Conservation (phyloP, 805 yeast genomes). For the Hemisphaericaspora nanyangensis region DNA sequence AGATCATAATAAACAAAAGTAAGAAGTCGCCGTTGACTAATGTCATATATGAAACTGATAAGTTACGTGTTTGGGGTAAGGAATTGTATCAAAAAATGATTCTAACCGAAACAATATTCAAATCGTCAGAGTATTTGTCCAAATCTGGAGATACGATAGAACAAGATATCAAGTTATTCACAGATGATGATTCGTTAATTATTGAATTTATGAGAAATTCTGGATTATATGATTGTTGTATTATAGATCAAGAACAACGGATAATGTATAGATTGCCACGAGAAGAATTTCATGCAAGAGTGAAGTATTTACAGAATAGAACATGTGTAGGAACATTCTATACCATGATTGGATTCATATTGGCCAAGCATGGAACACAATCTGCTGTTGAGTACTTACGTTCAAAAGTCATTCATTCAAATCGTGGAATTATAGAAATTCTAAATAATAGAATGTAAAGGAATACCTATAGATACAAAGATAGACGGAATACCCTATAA, state of each 20-base stretch:
- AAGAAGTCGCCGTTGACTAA: neutral
- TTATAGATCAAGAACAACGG: constrained; percentile 1
- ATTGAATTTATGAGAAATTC: constrained; percentile 30
- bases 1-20: neutral
- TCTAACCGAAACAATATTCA: constrained; percentile 19
- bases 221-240: constrained; percentile 17
- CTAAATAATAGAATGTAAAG: neutral
- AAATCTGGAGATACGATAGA: constrained; percentile 24
- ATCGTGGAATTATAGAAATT: constrained; percentile 23
- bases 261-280: neutral
- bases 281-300: constrained; percentile 4
- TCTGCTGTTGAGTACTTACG: no score
- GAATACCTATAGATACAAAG: constrained; percentile 63
- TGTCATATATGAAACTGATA: constrained; percentile 10
- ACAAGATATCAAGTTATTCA: constrained; percentile 18
- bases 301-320: constrained; percentile 13
- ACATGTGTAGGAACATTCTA: constrained; percentile 35
- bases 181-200: constrained; percentile 16
- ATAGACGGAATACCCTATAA: constrained; percentile 83
- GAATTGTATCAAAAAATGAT: constrained; percentile 12
- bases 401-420: constrained; percentile 26
- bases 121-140: constrained; percentile 26
- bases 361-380: constrained; percentile 23
- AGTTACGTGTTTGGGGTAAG: constrained; percentile 26
- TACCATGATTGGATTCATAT: constrained; percentile 34